phyloP scores from a whole-genome alignment of 257 asterid genomes.

The Solanum okadae region DNA sequence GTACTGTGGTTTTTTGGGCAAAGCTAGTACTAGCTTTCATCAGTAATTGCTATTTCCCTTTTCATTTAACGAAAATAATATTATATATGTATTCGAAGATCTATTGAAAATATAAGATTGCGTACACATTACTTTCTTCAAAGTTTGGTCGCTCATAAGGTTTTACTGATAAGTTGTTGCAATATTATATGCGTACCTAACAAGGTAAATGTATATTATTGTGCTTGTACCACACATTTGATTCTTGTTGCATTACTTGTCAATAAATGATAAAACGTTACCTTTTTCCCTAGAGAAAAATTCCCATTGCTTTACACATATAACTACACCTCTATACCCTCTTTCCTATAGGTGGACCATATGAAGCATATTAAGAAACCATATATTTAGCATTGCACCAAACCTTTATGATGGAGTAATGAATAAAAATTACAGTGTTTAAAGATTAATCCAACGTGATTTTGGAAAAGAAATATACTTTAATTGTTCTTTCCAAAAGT shows the following conservation, averaged over 20 bases:
- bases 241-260: background rate
- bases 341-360: background rate
- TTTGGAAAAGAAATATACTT: background rate
- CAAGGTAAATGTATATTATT: background rate
- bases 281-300: background rate
- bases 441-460: background rate
- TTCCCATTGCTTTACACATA: background rate
- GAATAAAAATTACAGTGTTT: background rate
- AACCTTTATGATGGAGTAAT: background rate
- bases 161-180: background rate
- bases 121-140: background rate
- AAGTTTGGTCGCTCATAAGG: accelerated
- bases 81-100: background rate
- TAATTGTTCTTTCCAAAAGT: background rate
- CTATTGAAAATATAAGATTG: background rate
- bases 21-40: background rate
- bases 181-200: background rate
- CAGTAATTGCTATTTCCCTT: background rate
- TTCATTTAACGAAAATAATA: background rate
- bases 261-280: background rate
- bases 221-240: background rate
- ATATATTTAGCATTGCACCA: background rate
- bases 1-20: background rate
- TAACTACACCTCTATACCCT: background rate
- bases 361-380: background rate